These are phyloP conservation scores for Ogataea pini DNA, from an alignment of 805 yeast genomes.

Conservation along the genomic window DNA sequence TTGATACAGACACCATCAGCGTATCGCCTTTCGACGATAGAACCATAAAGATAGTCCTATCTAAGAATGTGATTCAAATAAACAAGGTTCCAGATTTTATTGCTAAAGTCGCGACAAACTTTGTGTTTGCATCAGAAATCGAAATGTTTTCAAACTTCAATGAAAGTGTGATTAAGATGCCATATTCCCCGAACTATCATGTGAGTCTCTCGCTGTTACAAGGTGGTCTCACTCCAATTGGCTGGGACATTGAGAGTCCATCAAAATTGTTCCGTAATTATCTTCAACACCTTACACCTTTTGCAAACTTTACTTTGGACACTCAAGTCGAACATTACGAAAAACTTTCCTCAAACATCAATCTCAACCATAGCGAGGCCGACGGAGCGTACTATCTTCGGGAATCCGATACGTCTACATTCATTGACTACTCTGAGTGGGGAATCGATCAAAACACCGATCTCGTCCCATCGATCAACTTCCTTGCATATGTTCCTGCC, in stretches of 20 bases:
- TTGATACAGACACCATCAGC: constrained; percentile 22
- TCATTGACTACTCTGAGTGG: constrained; percentile 87
- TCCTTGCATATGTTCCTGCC: constrained; percentile 67
- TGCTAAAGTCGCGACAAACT: constrained; percentile 38
- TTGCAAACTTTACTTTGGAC: constrained; percentile 73
- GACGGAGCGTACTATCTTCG: constrained; percentile 38
- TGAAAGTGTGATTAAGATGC: constrained; percentile 42
- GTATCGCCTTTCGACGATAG: constrained; percentile 43
- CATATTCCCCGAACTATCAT: constrained; percentile 67
- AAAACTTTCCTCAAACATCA: constrained; percentile 34
- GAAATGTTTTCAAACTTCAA: constrained; percentile 29
- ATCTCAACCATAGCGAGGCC: constrained; percentile 27
- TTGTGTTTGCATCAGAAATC: constrained; percentile 43
- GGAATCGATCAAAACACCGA: constrained; percentile 51
- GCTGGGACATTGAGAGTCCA: constrained; percentile 72
- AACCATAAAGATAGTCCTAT: constrained; percentile 34
- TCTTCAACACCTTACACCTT: constrained; percentile 49
- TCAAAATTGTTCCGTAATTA: constrained; percentile 57
- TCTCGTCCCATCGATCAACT: constrained; percentile 66
- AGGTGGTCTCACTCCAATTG: constrained; percentile 65
- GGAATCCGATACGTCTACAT: constrained; percentile 63
- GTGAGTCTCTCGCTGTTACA: constrained; percentile 72
- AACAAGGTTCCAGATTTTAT: constrained; percentile 40
- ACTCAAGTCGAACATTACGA: constrained; percentile 77
- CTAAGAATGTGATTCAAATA: constrained; percentile 29